Conservation (phyloP, 768 basidiomycete species). For the Tubosaeta brunneosetosa region DNA sequence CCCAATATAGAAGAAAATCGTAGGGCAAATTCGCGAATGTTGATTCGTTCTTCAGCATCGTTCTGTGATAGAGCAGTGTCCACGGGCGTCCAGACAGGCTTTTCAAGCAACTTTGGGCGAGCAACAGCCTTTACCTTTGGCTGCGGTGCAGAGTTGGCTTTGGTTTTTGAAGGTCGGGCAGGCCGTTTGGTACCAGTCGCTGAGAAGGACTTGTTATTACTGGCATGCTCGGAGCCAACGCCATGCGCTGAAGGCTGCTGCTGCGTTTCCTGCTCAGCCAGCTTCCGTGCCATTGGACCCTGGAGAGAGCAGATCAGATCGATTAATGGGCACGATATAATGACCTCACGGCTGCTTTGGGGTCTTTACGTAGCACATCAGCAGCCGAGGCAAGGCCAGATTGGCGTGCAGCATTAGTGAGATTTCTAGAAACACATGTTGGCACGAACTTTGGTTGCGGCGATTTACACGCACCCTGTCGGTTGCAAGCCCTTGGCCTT, state of each 20-base stretch:
- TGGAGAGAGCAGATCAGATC: constrained; percentile 14
- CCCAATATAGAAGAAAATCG: constrained; percentile 56
- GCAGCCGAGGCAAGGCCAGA: constrained; percentile 37
- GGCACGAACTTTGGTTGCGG: constrained; percentile 2
- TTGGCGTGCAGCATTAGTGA: constrained; percentile 34
- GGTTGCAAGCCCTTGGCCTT: constrained; percentile 58
- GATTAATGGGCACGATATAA: not conserved
- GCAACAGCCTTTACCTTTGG: constrained; percentile 23
- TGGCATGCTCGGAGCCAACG: not conserved
- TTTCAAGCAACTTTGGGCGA: constrained; percentile 38
- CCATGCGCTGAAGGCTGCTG: constrained; percentile 6
- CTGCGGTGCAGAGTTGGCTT: constrained; percentile 17
- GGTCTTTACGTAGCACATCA: constrained; percentile 33
- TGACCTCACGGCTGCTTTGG: constrained; percentile 28
- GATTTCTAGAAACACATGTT: constrained; percentile 31
- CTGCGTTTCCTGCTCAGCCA: constrained; percentile 17
- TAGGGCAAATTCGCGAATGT: constrained; percentile 70
- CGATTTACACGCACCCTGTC: constrained; percentile 44
- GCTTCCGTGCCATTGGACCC: constrained; percentile 27
- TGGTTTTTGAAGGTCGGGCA: constrained; percentile 12
- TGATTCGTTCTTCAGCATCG: constrained; percentile 56
- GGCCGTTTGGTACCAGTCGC: constrained; percentile 6
- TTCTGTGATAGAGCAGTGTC: constrained; percentile 38
- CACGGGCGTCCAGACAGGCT: constrained; percentile 51
- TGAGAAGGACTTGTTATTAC: constrained; percentile 8